These are phyloP conservation scores for Syzygium grande DNA, from an alignment of 345 rosid species.

Conservation along the genomic window DNA sequence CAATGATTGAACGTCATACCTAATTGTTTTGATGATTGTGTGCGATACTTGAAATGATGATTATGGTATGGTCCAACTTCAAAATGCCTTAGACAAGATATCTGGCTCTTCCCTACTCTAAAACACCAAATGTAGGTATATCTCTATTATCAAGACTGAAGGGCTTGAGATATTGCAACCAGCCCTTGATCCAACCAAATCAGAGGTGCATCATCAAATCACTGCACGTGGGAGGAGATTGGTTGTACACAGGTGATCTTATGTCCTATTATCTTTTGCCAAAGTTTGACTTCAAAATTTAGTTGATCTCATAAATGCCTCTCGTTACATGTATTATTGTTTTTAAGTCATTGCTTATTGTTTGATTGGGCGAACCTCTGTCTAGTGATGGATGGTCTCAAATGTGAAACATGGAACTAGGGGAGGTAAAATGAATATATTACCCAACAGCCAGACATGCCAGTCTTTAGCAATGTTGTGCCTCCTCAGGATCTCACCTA, in stretches of 20 bases:
- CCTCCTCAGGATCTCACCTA: neutral
- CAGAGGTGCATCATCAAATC: slow-evolving; percentile 67
- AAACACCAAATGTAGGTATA: slow-evolving; percentile 22
- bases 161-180: slow-evolving; percentile 70
- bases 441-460: neutral
- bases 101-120: neutral
- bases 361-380: neutral
- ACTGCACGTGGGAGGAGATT: slow-evolving; percentile 47
- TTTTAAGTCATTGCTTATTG: neutral
- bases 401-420: neutral
- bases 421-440: neutral
- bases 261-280: neutral
- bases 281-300: neutral
- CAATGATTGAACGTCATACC: neutral
- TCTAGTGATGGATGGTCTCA: neutral
- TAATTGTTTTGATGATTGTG: neutral
- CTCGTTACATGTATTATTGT: neutral
- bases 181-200: slow-evolving; percentile 42
- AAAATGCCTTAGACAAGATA: neutral
- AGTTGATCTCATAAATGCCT: neutral
- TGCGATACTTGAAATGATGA: neutral
- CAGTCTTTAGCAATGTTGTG: neutral
- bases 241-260: slow-evolving; percentile 57
- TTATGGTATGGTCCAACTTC: neutral
- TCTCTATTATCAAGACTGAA: slow-evolving; percentile 41